phyloP scores from a whole-genome alignment of 2,329 filamentous ascomycete genomes.

The Botryosphaeria dothidea region DNA sequence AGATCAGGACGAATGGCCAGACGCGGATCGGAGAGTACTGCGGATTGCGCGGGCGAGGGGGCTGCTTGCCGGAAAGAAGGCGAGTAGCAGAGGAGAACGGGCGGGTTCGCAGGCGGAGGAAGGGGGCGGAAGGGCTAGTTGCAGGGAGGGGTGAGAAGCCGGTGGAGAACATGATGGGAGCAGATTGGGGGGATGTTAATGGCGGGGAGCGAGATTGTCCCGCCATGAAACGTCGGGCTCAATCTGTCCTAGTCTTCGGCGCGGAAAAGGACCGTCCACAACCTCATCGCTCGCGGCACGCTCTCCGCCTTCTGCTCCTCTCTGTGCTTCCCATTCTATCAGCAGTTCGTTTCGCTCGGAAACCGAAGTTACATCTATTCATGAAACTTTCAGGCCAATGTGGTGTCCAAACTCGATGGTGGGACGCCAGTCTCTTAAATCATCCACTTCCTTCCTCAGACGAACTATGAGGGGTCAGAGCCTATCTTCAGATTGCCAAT shows the following conservation, averaged over 20 bases:
- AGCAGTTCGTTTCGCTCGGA: no score
- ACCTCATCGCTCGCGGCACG: neutral
- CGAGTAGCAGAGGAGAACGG: slow-evolving; percentile 28
- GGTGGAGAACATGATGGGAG: slow-evolving; percentile 33
- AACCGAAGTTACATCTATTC: no score
- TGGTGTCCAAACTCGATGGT: no score
- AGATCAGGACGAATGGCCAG: slow-evolving; percentile 50
- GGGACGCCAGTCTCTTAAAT: no score
- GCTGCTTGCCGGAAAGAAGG: slow-evolving; percentile 20
- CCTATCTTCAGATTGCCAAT: no score
- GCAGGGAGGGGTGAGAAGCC: slow-evolving; percentile 23
- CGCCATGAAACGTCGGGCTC: slow-evolving; percentile 13
- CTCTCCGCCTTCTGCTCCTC: neutral
- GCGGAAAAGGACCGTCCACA: neutral
- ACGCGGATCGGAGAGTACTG: slow-evolving; percentile 42
- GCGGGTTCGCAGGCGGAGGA: slow-evolving; percentile 22
- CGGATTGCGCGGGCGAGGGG: slow-evolving; percentile 26
- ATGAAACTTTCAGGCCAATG: no score
- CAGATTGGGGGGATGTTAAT: slow-evolving; percentile 20
- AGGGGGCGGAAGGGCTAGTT: slow-evolving; percentile 18
- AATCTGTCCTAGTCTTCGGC: slow-evolving; percentile 8
- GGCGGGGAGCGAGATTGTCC: slow-evolving; percentile 15
- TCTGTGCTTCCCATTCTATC: neutral
- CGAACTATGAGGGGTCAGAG: no score
- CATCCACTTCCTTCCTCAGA: no score